Evolutionary conservation across 768 basidiomycete species (phyloP).

Genomic region (Kwoniella mangroviensis): DNA sequence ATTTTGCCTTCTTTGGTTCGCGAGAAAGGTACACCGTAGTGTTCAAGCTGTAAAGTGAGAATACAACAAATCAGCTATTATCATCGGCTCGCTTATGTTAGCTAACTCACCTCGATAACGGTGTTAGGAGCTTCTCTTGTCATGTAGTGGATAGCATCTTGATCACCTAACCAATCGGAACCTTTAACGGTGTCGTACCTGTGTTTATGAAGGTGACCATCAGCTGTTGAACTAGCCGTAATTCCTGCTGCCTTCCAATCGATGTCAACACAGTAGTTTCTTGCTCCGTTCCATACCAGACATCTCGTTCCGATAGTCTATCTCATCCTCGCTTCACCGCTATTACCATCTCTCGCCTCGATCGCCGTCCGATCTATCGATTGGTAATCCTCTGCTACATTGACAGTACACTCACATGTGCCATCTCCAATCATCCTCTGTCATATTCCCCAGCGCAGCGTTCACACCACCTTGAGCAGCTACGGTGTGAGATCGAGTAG

Average conservation of each 20-base stretch:
- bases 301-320: too few species aligned
- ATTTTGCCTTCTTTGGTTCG: slow-evolving; percentile 98
- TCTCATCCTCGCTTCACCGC: neutral
- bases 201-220: neutral
- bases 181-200: slow-evolving; percentile 78
- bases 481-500: slow-evolving; percentile 97
- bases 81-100: neutral
- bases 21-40: slow-evolving; percentile 98
- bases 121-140: slow-evolving; percentile 93
- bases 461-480: slow-evolving; percentile 99
- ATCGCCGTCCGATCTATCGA: too few species aligned
- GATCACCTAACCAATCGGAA: slow-evolving; percentile 99
- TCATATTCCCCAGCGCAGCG: slow-evolving; percentile 80
- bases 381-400: too few species aligned
- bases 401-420: slow-evolving; percentile 70
- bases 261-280: neutral
- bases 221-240: too few species aligned
- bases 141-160: slow-evolving; percentile 99
- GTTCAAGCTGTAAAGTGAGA: slow-evolving; percentile 75
- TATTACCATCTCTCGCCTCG: neutral
- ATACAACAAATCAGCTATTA: neutral
- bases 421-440: slow-evolving; percentile 99
- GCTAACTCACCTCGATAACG: slow-evolving; percentile 75
- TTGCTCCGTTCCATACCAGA: too few species aligned
- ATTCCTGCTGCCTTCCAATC: too few species aligned